Evolutionary conservation across 306 rosid genomes (phyloP).

Genomic region (Clitoria ternatea): DNA sequence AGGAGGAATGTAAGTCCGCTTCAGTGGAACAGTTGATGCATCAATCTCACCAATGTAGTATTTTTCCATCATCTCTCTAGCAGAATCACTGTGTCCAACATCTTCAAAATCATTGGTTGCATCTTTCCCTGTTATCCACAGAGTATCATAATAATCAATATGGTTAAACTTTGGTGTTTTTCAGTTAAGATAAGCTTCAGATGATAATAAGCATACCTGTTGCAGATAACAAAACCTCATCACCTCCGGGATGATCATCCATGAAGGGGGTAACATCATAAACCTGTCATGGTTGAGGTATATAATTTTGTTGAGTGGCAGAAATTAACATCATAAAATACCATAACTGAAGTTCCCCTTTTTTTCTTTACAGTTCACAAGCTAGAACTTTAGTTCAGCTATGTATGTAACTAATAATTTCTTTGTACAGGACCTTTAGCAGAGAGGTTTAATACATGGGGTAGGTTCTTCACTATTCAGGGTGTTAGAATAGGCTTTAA

Average conservation of each 20-base stretch:
- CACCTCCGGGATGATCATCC: conserved; percentile 99
- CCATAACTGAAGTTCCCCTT: neutral
- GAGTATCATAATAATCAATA: neutral
- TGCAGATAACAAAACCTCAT: conserved; percentile 78
- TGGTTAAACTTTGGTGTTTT: neutral
- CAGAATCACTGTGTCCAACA: conserved; percentile 94
- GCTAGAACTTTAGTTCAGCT: neutral
- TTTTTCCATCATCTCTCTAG: conserved; percentile 83
- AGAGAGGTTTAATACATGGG: neutral
- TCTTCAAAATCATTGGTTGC: conserved; percentile 94
- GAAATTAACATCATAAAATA: neutral
- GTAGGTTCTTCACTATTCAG: neutral
- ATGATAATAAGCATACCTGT: conserved; percentile 56
- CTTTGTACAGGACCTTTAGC: neutral
- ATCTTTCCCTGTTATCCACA: conserved; percentile 68
- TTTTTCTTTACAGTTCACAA: neutral
- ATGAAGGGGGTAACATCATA: conserved; percentile 86
- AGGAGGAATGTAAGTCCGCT: conserved; percentile 47
- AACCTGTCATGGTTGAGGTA: conserved; percentile 46
- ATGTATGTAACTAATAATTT: neutral
- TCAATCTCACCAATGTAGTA: conserved; percentile 89
- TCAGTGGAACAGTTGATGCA: conserved; percentile 58
- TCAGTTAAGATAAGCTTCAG: neutral
- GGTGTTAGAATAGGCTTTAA: conserved; percentile 1
- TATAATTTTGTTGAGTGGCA: neutral